Base-by-base conservation (phyloP, 2,329 filamentous ascomycete species). In the Diplodia corticola region DNA sequence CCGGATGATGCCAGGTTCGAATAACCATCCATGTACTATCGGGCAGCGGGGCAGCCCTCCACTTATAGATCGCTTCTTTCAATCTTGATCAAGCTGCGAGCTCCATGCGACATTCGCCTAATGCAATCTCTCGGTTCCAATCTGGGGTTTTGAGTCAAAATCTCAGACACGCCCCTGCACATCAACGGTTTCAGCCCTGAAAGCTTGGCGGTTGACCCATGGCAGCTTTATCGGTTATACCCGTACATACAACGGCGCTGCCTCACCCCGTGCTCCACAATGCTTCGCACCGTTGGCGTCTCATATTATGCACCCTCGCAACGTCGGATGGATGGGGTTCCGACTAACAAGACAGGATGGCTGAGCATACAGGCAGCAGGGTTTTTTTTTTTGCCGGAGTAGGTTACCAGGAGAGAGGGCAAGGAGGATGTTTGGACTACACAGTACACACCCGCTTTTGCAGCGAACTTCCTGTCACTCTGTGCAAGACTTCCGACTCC, bases 241-340 rank as follows among this genome's bases (percentile, higher is more conserved):
- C n/a, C 15, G 26, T 13, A 35, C 20, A 30, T 33, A 35, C 24
- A 10, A 33, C 44, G 13, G 9, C 13, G 4, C 7, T 61, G 57
- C 57, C 35, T 49, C 57, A 61, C 17, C n/a, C 33, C 28, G 17
- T 61, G 57, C 57, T 49, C 57, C 57, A 61, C 57, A 61, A 61
- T 61, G 57, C 57, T 40, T 35, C 57, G 15, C n/a, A 44, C 57
- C 12, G 44, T 44, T 44, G 4, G 17, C 6, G 57, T 61, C 57
- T 61, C 57, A 61, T 5, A 49, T 35, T n/a, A 44, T 61, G 57
- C 44, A 61, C 15, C 20, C 44, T 4, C 44, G 57, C 48, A 46
- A 61, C 57, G 33, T n/a, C 57, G 57, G 44, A 49, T 61, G 40
- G 57, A 15, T 10, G 44, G 17, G 57, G 5, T 49, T 20, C 57